These are phyloP conservation scores for Aspergillus pseudoglaucus DNA, from an alignment of 2,329 filamentous ascomycete species.

Conservation along the genomic window DNA sequence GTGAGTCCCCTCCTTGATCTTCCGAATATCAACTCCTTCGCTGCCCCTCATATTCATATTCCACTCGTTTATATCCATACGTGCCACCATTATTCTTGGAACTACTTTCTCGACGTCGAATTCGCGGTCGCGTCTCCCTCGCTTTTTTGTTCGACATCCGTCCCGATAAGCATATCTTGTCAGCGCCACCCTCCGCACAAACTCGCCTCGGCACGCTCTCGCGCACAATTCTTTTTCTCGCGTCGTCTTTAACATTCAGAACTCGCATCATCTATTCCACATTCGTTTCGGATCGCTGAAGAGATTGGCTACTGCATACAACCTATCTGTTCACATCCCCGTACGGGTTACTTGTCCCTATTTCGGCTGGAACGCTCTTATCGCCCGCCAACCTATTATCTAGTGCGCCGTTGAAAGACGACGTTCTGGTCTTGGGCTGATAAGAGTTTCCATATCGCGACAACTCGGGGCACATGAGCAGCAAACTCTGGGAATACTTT, in stretches of 20 bases:
- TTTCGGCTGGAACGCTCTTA: constrained; percentile 19
- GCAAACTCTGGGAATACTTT: constrained; percentile 92
- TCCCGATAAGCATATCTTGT: constrained; percentile 9
- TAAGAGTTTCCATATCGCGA: constrained; percentile 35
- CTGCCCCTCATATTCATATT: background rate
- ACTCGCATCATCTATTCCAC: background rate
- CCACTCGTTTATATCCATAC: background rate
- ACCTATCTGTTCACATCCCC: constrained; percentile 7
- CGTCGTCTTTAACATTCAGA: background rate
- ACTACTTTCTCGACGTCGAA: background rate
- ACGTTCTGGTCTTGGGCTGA: constrained; percentile 64
- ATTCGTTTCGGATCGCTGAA: background rate
- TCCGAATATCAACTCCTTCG: background rate
- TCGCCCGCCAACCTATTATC: constrained; percentile 57
- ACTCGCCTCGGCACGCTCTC: background rate
- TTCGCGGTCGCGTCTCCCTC: constrained; percentile 9
- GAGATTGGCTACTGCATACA: constrained; percentile 10
- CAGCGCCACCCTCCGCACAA: constrained; percentile 16
- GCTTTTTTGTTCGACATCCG: constrained; percentile 4
- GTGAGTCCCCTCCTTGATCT: background rate
- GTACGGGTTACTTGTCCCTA: constrained; percentile 5
- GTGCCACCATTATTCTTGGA: background rate
- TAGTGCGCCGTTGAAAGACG: constrained; percentile 75
- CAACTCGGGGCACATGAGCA: constrained; percentile 69
- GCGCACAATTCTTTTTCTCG: background rate